Evolutionary conservation across 2,329 filamentous ascomycete genomes (phyloP), one percentile per base, ranked within the genome.

Genomic region (Calycina herbarum): DNA sequence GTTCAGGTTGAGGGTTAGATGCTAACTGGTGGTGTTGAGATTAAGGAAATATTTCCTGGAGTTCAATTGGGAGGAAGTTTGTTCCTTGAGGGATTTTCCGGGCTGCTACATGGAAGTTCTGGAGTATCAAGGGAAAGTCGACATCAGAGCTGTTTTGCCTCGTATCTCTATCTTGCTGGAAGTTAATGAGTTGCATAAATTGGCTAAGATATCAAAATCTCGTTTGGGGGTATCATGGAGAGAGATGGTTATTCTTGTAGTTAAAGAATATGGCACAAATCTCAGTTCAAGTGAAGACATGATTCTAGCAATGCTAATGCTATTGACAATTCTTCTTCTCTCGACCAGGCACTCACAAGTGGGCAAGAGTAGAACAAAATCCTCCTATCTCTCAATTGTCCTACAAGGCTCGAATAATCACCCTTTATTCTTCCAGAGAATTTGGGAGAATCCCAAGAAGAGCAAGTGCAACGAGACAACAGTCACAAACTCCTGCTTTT

Each of bases 1-100:
- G 63, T 71, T 33, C 54, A 65, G 51, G 24, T 64, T 48, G 45
- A 59, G 4, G 57, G 45, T 8, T 57, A 33, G 27, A 13, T 51
- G 15, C 5, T 51, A 11, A 20, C 11, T 51, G 45, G 20, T 11
- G n/a, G n/a, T 24, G 2, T 51, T 51, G 20, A 11, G n/a, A 24
- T 11, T 27, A n/a, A 13, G 10, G 7, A 2, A n/a, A 24, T 10
- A 24, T 24, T 20, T 11, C 27, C 8, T 13, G n/a, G 45, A 11
- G 2, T 10, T 51, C 7, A 24, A 51, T 24, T 51, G 20, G 45
- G 45, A 5, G 7, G 20, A 3, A 24, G 11, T 2, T 11, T 51
- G 2, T 2, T 24, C 7, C 45, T 24, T 48, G 5, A 15, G 45
- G 8, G 45, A 24, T 24, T 10, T 51, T 27, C n/a, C n/a, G n/a